Conservation (phyloP, 768 basidiomycete genomes). For the Leucogyrophana mollusca region DNA sequence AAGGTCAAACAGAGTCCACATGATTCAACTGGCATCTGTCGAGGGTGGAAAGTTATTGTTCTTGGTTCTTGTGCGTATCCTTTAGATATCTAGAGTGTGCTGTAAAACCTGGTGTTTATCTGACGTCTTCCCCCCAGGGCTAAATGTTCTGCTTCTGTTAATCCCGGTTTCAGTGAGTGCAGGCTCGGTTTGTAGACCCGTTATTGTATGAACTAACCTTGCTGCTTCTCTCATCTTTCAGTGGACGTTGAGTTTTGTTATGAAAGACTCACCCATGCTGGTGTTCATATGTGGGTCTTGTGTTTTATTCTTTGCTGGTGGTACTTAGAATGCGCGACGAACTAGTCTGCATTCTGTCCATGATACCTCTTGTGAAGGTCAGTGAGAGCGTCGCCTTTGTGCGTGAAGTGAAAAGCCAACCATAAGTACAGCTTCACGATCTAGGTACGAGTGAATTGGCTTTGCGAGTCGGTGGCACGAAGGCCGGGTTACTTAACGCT, state of each 20-base stretch:
- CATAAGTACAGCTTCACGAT: constrained; percentile 61
- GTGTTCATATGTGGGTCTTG: constrained; percentile 58
- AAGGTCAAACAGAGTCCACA: constrained; percentile 3
- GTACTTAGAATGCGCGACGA: not conserved
- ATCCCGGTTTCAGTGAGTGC: constrained; percentile 66
- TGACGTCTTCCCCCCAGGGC: constrained; percentile 42
- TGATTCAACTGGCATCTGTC: constrained; percentile 24
- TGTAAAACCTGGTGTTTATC: not conserved
- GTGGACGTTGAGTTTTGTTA: constrained; percentile 55
- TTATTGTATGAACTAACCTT: not conserved
- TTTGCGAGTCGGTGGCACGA: constrained; percentile 71
- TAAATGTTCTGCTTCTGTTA: constrained; percentile 64
- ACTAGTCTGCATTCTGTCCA: constrained; percentile 62
- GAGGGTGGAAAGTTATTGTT: constrained; percentile 55
- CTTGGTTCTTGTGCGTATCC: constrained; percentile 53
- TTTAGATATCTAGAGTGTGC: too few species aligned
- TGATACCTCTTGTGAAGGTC: constrained; percentile 80
- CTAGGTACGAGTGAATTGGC: constrained; percentile 73
- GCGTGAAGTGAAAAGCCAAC: constrained; percentile 3
- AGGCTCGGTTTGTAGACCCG: not conserved
- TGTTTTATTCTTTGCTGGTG: not conserved
- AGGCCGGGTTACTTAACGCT: constrained; percentile 78
- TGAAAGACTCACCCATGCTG: constrained; percentile 48
- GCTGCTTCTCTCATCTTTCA: constrained; percentile 20
- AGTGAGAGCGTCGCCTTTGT: not conserved